These are phyloP conservation scores for Didymella pomorum DNA, from an alignment of 2,329 filamentous ascomycete species.

Conservation along the genomic window DNA sequence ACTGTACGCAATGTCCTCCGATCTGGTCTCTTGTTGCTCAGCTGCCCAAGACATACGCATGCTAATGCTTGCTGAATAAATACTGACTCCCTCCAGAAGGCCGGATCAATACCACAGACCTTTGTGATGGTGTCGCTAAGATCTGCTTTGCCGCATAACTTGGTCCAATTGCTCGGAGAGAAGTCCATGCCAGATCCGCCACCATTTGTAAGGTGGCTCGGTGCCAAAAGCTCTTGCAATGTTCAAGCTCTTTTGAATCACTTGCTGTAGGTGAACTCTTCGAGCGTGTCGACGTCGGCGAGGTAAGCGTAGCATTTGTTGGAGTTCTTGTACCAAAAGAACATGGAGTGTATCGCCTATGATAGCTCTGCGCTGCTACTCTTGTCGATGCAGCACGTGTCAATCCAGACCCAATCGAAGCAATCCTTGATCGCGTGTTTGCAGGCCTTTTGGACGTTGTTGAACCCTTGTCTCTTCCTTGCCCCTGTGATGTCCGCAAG, in stretches of 20 bases:
- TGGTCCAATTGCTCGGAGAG: constrained; percentile 19
- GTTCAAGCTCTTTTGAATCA: constrained; percentile 32
- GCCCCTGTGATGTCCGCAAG: constrained; percentile 16
- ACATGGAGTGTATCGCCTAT: constrained; percentile 31
- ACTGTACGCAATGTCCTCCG: constrained; percentile 35
- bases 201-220: constrained; percentile 7
- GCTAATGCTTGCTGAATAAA: constrained; percentile 22
- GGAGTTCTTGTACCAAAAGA: constrained; percentile 26
- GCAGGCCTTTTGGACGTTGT: constrained; percentile 28
- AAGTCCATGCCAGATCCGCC: constrained; percentile 18
- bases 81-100: constrained; percentile 12
- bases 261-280: constrained; percentile 11
- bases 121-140: background rate
- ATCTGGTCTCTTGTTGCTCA: constrained; percentile 23
- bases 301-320: constrained; percentile 29
- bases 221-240: constrained; percentile 31
- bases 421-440: constrained; percentile 17
- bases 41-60: constrained; percentile 36
- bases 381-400: constrained; percentile 38
- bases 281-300: constrained; percentile 10
- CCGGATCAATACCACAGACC: constrained; percentile 15
- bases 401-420: constrained; percentile 23
- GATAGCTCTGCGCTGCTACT: constrained; percentile 25
- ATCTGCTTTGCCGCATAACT: constrained; percentile 11
- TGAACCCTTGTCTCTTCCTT: constrained; percentile 21